Conservation (phyloP, 495 filamentous ascomycete genomes). For the Trichoderma orchidacearum region DNA sequence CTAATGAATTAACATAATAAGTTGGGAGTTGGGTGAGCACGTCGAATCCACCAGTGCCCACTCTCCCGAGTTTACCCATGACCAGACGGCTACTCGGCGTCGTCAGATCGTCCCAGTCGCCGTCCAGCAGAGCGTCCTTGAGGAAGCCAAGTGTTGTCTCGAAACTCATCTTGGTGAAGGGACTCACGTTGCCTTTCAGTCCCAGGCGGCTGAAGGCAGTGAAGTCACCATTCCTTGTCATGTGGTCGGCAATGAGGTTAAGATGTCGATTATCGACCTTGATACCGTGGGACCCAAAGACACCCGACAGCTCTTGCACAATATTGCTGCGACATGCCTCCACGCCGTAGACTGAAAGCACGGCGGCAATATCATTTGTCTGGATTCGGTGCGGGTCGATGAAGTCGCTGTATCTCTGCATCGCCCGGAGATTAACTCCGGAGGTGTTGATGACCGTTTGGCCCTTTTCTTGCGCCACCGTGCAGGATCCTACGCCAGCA, state of each 20-base stretch:
- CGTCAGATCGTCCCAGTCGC: conserved; percentile 77
- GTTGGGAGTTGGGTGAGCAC: conserved; percentile 44
- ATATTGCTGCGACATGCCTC: conserved; percentile 83
- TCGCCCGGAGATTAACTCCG: conserved; percentile 79
- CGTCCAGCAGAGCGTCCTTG: conserved; percentile 77
- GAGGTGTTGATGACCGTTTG: conserved; percentile 56
- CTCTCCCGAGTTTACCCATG: conserved; percentile 62
- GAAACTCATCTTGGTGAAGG: conserved; percentile 97
- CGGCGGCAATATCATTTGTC: conserved; percentile 84
- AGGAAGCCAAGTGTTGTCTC: conserved; percentile 92
- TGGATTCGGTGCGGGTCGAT: conserved; percentile 78
- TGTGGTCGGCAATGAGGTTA: conserved; percentile 90
- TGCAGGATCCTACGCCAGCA: conserved; percentile 54
- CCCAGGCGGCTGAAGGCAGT: conserved; percentile 84
- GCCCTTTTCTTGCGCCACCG: conserved; percentile 39
- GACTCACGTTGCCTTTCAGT: conserved; percentile 65
- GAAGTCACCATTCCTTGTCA: conserved; percentile 83
- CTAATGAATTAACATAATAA: conserved; percentile 12
- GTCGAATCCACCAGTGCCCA: conserved; percentile 89
- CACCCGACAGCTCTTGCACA: conserved; percentile 69
- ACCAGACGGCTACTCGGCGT: conserved; percentile 83
- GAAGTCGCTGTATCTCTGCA: conserved; percentile 74
- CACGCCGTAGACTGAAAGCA: conserved; percentile 78
- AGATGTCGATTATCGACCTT: conserved; percentile 84
- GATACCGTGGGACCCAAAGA: conserved; percentile 90